Evolutionary conservation across 208 protist genomes (phyloP).

Genomic region (Willaertia magna): DNA sequence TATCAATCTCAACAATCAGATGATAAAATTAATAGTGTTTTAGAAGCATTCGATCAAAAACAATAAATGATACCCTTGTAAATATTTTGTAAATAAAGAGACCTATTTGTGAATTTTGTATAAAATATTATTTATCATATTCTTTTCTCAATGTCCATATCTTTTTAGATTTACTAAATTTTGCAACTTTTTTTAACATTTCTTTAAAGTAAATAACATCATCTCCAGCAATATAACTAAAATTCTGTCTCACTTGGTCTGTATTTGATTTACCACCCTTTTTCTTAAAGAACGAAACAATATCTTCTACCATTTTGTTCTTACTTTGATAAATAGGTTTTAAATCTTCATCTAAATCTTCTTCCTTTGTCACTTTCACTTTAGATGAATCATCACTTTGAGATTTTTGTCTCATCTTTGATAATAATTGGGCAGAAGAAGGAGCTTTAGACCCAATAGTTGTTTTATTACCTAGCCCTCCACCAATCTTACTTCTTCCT

Average conservation of each 20-base stretch:
- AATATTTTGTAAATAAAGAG: too few species aligned
- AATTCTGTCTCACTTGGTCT: not conserved
- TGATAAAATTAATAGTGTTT: too few species aligned
- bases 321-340: not conserved
- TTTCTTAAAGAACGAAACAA: not conserved
- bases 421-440: not conserved
- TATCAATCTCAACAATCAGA: too few species aligned
- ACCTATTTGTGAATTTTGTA: not conserved
- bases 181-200: not conserved
- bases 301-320: not conserved
- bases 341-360: not conserved
- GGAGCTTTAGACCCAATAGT: not conserved
- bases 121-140: not conserved
- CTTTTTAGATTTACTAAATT: not conserved
- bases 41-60: too few species aligned
- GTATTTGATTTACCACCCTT: not conserved
- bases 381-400: not conserved
- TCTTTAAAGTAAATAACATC: not conserved
- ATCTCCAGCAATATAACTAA: not conserved
- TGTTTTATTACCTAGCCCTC: not conserved
- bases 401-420: not conserved
- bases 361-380: not conserved
- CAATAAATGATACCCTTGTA: too few species aligned
- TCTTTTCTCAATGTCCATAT: not conserved
- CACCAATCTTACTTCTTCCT: not conserved